These are phyloP conservation scores for Lactarius hengduanensis DNA, from an alignment of 768 basidiomycete species.

Conservation along the genomic window DNA sequence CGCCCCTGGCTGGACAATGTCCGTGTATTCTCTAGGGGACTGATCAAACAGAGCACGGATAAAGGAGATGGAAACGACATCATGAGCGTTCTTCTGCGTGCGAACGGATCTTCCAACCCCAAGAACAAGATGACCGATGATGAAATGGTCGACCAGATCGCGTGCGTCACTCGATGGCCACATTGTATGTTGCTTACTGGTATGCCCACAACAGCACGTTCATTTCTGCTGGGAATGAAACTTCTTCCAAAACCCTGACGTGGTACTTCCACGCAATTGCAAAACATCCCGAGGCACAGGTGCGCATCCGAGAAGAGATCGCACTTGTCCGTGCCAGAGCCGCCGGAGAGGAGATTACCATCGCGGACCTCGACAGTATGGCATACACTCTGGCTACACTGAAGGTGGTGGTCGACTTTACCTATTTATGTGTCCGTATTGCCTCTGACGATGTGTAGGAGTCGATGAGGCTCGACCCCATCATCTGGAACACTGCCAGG, in stretches of 20 bases:
- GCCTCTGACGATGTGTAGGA: neutral
- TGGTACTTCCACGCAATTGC: conserved; percentile 12
- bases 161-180: neutral
- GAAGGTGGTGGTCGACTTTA: conserved; percentile 13
- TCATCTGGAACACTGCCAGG: neutral
- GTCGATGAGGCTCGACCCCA: conserved; percentile 5
- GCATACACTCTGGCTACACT: neutral
- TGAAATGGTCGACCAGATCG: conserved; percentile 1
- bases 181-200: neutral
- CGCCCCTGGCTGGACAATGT: neutral
- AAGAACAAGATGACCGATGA: neutral
- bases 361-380: conserved; percentile 10
- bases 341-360: neutral
- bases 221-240: conserved; percentile 4
- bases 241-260: neutral
- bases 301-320: conserved; percentile 24
- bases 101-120: neutral
- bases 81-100: conserved; percentile 6
- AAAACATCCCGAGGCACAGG: conserved; percentile 5
- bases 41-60: neutral
- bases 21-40: neutral
- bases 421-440: too few relatives aligned
- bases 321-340: conserved; percentile 6
- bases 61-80: conserved; percentile 1
- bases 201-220: neutral